A percentile compares a stretch with the other conserved stretches of the same genome.
These are phyloP conservation scores for Lipomyces anomalus DNA, from an alignment of 805 yeast genomes.

Conservation along the genomic window DNA sequence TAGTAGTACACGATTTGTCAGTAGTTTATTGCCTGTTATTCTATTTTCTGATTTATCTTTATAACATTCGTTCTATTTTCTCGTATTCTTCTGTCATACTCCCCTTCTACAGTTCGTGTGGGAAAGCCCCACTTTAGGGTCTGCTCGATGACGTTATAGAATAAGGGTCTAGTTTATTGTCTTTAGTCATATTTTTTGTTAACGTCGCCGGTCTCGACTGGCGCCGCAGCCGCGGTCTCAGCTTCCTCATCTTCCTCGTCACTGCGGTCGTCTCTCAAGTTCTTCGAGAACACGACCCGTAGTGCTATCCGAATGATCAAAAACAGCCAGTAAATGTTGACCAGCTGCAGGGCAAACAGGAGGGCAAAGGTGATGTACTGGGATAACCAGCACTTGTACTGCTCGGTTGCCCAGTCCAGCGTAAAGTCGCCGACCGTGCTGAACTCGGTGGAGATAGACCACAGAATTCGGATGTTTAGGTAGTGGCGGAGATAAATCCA, in stretches of 20 bases:
- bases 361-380: constrained; percentile 81
- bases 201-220: too few species aligned
- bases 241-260: constrained; percentile 67
- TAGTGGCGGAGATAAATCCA: constrained; percentile 93
- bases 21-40: too few species aligned
- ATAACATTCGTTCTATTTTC: too few species aligned
- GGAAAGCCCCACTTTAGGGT: too few species aligned
- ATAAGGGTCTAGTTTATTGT: too few species aligned
- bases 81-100: too few species aligned
- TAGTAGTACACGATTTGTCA: too few species aligned
- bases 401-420: constrained; percentile 81
- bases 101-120: too few species aligned
- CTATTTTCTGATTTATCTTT: too few species aligned
- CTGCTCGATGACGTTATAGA: too few species aligned
- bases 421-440: constrained; percentile 75
- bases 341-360: constrained; percentile 73
- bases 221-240: constrained; percentile 10
- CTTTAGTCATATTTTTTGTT: too few species aligned
- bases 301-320: constrained; percentile 71
- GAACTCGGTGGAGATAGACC: constrained; percentile 79
- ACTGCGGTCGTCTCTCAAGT: constrained; percentile 74
- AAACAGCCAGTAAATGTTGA: constrained; percentile 83
- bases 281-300: constrained; percentile 57
- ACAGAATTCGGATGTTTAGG: constrained; percentile 70
- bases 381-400: constrained; percentile 94